These are phyloP conservation scores for Apiotrichum sp. DNA, from an alignment of 1,284 basidiomycete species.

Conservation along the genomic window DNA sequence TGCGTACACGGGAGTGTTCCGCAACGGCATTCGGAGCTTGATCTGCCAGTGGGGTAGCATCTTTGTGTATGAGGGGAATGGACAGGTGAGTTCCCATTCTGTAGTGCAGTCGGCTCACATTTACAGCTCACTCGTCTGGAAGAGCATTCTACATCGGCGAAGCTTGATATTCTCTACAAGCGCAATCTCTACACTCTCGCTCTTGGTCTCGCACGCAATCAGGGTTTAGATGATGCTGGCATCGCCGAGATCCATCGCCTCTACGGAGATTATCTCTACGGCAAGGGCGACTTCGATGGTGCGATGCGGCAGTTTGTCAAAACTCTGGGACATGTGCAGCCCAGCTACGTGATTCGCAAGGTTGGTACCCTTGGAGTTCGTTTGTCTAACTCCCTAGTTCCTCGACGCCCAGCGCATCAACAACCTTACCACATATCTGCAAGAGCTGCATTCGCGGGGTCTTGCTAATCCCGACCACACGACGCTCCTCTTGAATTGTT, in stretches of 20 bases:
- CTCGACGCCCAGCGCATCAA: slow-evolving; percentile 93
- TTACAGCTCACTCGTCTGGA: slow-evolving; percentile 68
- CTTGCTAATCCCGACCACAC: slow-evolving; percentile 96
- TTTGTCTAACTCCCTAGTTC: slow-evolving; percentile 58
- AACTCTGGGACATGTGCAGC: slow-evolving; percentile 82
- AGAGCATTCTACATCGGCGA: slow-evolving; percentile 71
- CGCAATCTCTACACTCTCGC: slow-evolving; percentile 70
- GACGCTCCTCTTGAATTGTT: slow-evolving; percentile 89
- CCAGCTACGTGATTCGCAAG: slow-evolving; percentile 95
- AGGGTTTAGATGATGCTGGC: slow-evolving; percentile 62
- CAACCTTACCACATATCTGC: slow-evolving; percentile 89
- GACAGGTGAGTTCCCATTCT: slow-evolving; percentile 55
- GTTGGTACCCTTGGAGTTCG: slow-evolving; percentile 58
- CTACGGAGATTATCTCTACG: slow-evolving; percentile 88
- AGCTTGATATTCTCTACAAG: slow-evolving; percentile 73
- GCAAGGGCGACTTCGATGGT: slow-evolving; percentile 85
- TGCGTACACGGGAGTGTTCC: slow-evolving; percentile 71
- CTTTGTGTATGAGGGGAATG: slow-evolving; percentile 68
- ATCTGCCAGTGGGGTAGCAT: slow-evolving; percentile 72
- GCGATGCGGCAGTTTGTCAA: slow-evolving; percentile 88
- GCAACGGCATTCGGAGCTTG: slow-evolving; percentile 69
- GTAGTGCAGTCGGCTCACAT: not conserved
- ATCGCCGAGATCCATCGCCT: slow-evolving; percentile 79
- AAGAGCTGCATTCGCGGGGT: slow-evolving; percentile 83
- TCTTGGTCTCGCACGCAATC: slow-evolving; percentile 62